Evolutionary conservation across 2,329 filamentous ascomycete species (phyloP).

Genomic region (Colletotrichum godetiae): DNA sequence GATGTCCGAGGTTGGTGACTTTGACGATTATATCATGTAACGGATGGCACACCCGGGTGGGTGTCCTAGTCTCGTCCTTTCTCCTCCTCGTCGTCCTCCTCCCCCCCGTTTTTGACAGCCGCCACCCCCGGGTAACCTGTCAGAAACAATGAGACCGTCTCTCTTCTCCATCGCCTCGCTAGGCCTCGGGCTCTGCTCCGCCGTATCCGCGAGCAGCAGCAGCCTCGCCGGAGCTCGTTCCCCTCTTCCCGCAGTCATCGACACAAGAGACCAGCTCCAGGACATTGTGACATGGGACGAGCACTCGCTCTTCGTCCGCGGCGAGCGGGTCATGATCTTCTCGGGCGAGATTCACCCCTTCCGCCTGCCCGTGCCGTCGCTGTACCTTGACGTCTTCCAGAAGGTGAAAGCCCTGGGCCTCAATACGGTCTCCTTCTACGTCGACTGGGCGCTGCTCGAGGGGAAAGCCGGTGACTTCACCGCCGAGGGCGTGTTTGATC

Average conservation of each 20-base stretch:
- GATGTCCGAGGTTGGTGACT: background rate
- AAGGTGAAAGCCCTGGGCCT: conserved; percentile 87
- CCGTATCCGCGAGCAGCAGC: conserved; percentile 29
- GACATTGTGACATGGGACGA: conserved; percentile 76
- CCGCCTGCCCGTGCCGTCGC: conserved; percentile 56
- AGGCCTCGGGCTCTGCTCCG: conserved; percentile 32
- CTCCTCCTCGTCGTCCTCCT: background rate
- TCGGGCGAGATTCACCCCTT: conserved; percentile 81
- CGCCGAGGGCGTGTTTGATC: conserved; percentile 77
- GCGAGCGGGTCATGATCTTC: conserved; percentile 77
- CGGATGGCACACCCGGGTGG: background rate
- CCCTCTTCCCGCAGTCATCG: conserved; percentile 34
- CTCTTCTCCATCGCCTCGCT: conserved; percentile 21
- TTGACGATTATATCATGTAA: background rate
- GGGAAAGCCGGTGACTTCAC: conserved; percentile 77
- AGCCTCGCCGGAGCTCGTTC: conserved; percentile 22
- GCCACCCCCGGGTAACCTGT: background rate
- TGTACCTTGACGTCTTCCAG: conserved; percentile 79
- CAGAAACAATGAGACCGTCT: conserved; percentile 40
- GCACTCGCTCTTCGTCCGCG: conserved; percentile 75
- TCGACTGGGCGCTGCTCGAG: conserved; percentile 82
- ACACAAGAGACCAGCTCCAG: conserved; percentile 44
- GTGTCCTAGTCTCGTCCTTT: background rate
- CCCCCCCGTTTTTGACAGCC: background rate
- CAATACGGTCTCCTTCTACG: conserved; percentile 83